Evolutionary conservation across 192 early-diverging fungal genomes (phyloP).

Genomic region (Funneliformis mosseae): DNA sequence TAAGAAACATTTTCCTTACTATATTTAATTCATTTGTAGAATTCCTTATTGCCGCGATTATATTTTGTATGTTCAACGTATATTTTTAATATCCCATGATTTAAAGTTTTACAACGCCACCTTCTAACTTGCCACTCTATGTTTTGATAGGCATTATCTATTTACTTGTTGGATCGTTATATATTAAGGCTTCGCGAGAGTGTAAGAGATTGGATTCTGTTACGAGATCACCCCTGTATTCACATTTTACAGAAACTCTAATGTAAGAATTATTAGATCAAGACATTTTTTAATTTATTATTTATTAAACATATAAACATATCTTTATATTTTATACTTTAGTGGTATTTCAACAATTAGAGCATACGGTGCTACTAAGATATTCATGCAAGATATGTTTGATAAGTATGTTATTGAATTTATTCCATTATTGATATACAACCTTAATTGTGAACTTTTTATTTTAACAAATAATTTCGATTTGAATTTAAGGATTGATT

Average conservation of each 20-base stretch:
- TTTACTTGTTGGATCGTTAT: constrained; percentile 63
- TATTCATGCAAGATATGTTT: constrained; percentile 51
- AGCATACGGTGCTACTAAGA: constrained; percentile 62
- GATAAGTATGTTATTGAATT: background rate
- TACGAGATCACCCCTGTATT: constrained; percentile 77
- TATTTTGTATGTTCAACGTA: background rate
- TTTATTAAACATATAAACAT: background rate
- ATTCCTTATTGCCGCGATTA: background rate
- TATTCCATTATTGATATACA: too few species aligned
- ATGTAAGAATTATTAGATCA: constrained; percentile 40
- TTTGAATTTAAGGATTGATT: constrained; percentile 46
- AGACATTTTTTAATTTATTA: constrained; percentile 37
- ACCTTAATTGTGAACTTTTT: too few species aligned
- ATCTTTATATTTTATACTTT: background rate
- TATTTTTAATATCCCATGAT: background rate
- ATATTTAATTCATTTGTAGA: background rate
- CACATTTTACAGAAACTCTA: constrained; percentile 71
- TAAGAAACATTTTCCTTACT: background rate
- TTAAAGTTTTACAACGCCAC: background rate
- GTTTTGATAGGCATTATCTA: constrained; percentile 1
- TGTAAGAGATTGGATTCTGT: constrained; percentile 71
- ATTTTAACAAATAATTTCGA: background rate
- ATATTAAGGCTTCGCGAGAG: constrained; percentile 80
- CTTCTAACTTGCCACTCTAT: too few species aligned
- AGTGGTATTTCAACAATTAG: constrained; percentile 78